Evolutionary conservation across 2,329 filamentous ascomycete genomes (phyloP), one percentile per base, ranked within the genome.

Genomic region (Penicillium sp.): DNA sequence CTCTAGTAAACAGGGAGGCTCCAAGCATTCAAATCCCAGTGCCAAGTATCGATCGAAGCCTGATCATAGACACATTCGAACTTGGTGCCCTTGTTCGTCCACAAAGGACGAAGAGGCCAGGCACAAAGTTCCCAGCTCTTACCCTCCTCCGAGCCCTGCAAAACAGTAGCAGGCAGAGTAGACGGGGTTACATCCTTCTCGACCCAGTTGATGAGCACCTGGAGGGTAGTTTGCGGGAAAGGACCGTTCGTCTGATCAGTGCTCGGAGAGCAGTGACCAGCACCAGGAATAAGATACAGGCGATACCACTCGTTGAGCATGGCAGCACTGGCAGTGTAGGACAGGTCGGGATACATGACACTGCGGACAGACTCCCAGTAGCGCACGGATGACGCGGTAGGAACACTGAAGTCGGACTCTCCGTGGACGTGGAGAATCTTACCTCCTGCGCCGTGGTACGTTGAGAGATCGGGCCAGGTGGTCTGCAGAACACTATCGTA

Each of bases 361-460:
- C 59, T 63, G 33, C 79, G 78, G n/a, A 85, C 82, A 0, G 81
- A 80, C 49, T 84, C 73, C 65, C 75, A 79, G 70, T 84, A 86
- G 58, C 76, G 79, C 0, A 83, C 78, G 0, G 81, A 83, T 0
- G 80, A 82, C 3, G 75, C 81, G 1, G 82, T 69, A 1, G 82
- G 82, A 50, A 86, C 75, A 4, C 74, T 77, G 33, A 72, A 64
- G 66, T 85, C 83, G 0, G 77, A 78, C 66, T 85, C 82, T 52
- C 82, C 82, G 67, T 85, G 82, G 69, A 77, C 82, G 63, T 84
- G 81, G 13, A 85, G 68, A 2, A 85, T 66, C 67, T 85, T 85
- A 49, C 80, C 82, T 21, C 82, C 82, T 0, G 72, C 66, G 1
- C 70, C 56, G 27, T 79, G 69, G 71, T 83, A 83, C 10, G 71